Base-by-base conservation (phyloP, 805 yeast genomes). In the Metschnikowia continentalis region DNA sequence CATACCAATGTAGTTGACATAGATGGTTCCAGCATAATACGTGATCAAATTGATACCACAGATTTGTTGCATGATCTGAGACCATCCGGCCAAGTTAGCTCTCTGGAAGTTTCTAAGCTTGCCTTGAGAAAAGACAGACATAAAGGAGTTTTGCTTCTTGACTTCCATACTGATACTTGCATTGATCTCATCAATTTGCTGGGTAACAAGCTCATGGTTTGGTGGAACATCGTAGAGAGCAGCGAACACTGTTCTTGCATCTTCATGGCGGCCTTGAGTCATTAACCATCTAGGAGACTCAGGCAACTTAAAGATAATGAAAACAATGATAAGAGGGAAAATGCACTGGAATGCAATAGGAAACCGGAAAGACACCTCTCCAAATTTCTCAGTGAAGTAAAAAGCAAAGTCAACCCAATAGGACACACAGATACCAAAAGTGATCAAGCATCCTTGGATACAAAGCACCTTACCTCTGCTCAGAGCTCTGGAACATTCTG, bases 1-100 rank as follows among this genome's bases (percentile, higher is more conserved):
- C 71, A 79, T 71, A 17, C 78, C 76, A 53, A 79, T 71, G 42
- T 59, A 54, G 32, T 57, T 52, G 46, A 62, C 71, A 54, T 70
- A 75, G 57, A 71, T 72, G 46, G 75, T 75, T 47, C 75, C 77
- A 13, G 75, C 75, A 48, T 72, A 73, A 57, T 72, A 69, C 11
- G 75, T 71, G 54, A 70, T 73, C 52, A 77, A 74, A 53, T 76
- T 79, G 56, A 74, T 76, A 54, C 80, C 82, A 47, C 75, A 67
- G 49, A 79, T 69, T 54, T 78, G 82, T 58, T 77, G 81, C 65
- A 77, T 65, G 45, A 72, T 61, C 51, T 78, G 81, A 3, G 72
- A 63, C 68, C 75, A 70, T 13, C 65, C 62, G 2, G 76, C 79
- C 35, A 79, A 67, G 56, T 68, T 63, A n/a, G 69, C 63, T 54